Evolutionary conservation across 2,329 filamentous ascomycete species (phyloP), one percentile per base, ranked within the genome.

Genomic region (Parafenestella ontariensis): DNA sequence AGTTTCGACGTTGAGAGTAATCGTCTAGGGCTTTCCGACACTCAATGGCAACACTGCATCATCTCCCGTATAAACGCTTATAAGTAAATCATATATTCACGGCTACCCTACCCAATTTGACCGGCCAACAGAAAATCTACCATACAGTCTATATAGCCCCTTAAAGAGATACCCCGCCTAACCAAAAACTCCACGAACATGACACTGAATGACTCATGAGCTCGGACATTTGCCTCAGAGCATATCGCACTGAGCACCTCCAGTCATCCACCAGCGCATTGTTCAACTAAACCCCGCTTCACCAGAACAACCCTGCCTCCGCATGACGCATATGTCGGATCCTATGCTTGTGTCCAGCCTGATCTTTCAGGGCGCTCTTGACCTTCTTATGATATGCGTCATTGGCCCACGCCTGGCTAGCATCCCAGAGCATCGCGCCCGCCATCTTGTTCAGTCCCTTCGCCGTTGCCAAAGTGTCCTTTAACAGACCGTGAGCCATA

Each of bases 401-500:
- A 34, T 65, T 62, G 15, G 7, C 8, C 45, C 47, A 65, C 2
- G 59, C 52, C 31, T 61, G 59, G 28, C 59, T 65, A 2, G 58
- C 58, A 57, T 65, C 61, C 57, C 57, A 65, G 10, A 65, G 20
- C 57, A 61, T 62, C 13, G 51, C 46, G 15, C 56, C 59, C 1
- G 41, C 54, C 51, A 62, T 58, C 6, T 17, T 49, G 3, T 20
- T n/a, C 13, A 44, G 3, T 1, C 28, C 23, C 28, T 29, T 46
- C n/a, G 46, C 15, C 13, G 33, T 15, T 26, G 41, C 24, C 4
- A 56, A 39, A 9, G 31, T n/a, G 1, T 29, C 23, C 3, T 21
- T 24, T 2, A 54, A 31, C 23, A 33, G 15, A 11, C 20, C 9
- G 4, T 39, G 40, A 24, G 5, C 9, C 15, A 49, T 15, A 26